Conservation (phyloP, 1,139 yeast genomes). For the Zygoascus hellenicus region DNA sequence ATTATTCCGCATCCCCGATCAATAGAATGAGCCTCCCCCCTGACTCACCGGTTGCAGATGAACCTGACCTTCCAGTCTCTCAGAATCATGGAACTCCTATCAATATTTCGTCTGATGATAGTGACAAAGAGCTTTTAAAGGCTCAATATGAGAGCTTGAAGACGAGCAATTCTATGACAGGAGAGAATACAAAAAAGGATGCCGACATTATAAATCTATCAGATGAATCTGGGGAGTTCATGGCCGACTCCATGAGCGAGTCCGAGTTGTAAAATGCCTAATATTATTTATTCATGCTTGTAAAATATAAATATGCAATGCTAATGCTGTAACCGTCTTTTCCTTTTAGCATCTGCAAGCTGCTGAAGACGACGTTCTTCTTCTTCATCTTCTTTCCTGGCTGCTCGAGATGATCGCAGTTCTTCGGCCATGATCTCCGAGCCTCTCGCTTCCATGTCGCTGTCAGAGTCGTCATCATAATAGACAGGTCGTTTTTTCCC, state of each 20-base stretch:
- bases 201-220: conserved; percentile 11
- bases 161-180: neutral
- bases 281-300: conserved; percentile 4
- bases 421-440: conserved; percentile 83
- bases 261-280: conserved; percentile 22
- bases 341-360: conserved; percentile 40
- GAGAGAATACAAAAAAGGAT: conserved; percentile 9
- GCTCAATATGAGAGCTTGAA: conserved; percentile 2
- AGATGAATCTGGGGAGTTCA: conserved; percentile 18
- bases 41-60: conserved; percentile 3
- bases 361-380: conserved; percentile 57
- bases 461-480: conserved; percentile 50
- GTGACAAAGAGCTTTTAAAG: neutral
- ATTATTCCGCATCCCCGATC: neutral
- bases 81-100: conserved; percentile 1
- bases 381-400: conserved; percentile 57
- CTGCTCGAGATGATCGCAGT: conserved; percentile 52
- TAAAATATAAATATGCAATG: no score
- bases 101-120: neutral
- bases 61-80: conserved; percentile 8
- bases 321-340: conserved; percentile 15
- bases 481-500: conserved; percentile 47
- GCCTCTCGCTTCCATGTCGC: conserved; percentile 94
- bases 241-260: conserved; percentile 30
- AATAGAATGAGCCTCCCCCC: neutral